Conservation (phyloP, 768 basidiomycete species). For the Dendrothele bispora region DNA sequence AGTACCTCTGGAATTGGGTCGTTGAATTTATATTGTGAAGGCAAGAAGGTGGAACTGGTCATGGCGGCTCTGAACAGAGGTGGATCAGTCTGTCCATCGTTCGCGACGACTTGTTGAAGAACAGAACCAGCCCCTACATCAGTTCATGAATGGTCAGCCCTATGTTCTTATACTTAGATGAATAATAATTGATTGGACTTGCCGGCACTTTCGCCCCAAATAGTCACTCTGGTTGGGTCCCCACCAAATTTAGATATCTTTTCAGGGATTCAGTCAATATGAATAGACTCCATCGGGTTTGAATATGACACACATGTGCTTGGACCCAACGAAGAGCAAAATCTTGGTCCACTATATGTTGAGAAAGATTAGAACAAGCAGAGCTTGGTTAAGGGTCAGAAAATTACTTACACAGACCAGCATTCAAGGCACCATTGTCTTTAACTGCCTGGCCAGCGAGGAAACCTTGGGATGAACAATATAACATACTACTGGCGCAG, state of each 20-base stretch:
- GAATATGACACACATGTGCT: conserved; percentile 26
- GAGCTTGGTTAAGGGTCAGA: too few relatives aligned
- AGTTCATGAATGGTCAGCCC: neutral
- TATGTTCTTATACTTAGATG: too few relatives aligned
- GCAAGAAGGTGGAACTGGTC: conserved; percentile 43
- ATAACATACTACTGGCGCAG: too few relatives aligned
- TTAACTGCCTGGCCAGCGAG: too few relatives aligned
- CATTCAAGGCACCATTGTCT: too few relatives aligned
- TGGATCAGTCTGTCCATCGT: conserved; percentile 43
- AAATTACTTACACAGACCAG: too few relatives aligned
- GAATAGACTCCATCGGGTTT: neutral
- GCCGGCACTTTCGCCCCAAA: conserved; percentile 47
- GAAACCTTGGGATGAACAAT: too few relatives aligned
- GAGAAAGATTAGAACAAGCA: too few relatives aligned
- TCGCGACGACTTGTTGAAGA: conserved; percentile 46
- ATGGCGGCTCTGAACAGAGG: conserved; percentile 44
- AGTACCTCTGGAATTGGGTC: conserved; percentile 39
- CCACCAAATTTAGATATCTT: conserved; percentile 43
- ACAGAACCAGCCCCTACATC: conserved; percentile 54
- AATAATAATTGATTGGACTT: too few relatives aligned
- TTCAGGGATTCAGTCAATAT: neutral
- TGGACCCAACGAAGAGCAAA: conserved; percentile 45
- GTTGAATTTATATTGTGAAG: conserved; percentile 46
- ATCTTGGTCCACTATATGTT: conserved; percentile 49
- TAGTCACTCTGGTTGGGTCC: conserved; percentile 36